Evolutionary conservation across 306 rosid species (phyloP), one percentile per base, ranked within the genome.

Genomic region (Citrullus colocynthis): DNA sequence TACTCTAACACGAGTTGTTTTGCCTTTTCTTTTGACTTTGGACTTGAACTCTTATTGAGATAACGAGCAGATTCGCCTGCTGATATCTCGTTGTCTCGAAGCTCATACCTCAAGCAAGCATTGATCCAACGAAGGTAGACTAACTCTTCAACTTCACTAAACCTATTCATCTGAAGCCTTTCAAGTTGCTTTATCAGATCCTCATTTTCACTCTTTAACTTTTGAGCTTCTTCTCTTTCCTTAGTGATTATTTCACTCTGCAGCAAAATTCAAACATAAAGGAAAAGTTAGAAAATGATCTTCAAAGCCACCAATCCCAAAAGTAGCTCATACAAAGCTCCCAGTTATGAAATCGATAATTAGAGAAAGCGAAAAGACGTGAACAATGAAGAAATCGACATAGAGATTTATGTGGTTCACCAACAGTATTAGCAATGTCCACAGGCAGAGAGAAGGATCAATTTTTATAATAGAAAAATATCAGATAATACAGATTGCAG

Each of bases 121-220:
- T 95, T 95, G 80, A 92, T 92, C 99, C 99, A 95, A 60, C 99
- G 96, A 76, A 95, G 97, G 84, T 95, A 92, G 60, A 95, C 97
- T 67, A 95, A 89, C 86, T 95, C 97, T 89, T 95, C 99, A 69
- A 95, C 97, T 85, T 95, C 99, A 79, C 93, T 85, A 63, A 95
- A 95, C 72, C 97, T 84, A 60, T 92, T 92, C 84, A 92, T 86
- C 83, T 95, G 99, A 75, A 92, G 97, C 71, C 96, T 97, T 86
- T 95, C 99, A 80, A 95, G 96, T 84, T 92, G 99, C 90, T 89
- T 92, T 61, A 56, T 83, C 74, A 95, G 90, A 81, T 92, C 97
- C 85, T 95, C 97, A 64, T 92, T 95, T 30, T 87, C 85, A 80
- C 86, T 95, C 89, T 89, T 88, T 55, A 95, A 80, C 82, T 82